phyloP scores from a whole-genome alignment of 192 early-diverging fungal genomes.

The Haplosporangium gracile region DNA sequence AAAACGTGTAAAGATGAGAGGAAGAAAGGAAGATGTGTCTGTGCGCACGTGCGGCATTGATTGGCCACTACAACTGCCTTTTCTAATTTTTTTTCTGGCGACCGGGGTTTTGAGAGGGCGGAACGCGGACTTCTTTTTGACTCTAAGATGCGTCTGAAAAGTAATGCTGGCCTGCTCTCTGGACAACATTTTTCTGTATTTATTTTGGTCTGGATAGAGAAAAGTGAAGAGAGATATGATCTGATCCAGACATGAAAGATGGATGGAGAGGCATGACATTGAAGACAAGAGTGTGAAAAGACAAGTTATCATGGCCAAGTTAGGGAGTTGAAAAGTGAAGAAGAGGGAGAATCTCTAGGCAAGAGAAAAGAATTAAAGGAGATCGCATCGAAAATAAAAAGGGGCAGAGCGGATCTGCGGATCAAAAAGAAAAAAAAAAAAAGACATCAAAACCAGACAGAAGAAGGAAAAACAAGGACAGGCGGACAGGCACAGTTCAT shows the following conservation, averaged over 20 bases:
- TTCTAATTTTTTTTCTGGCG: background rate
- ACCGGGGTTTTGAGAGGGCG: conserved; percentile 4
- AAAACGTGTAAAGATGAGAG: background rate
- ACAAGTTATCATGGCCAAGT: no score
- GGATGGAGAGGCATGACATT: no score
- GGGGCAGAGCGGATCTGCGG: background rate
- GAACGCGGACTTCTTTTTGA: background rate
- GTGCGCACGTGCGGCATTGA: conserved; percentile 25
- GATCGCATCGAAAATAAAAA: background rate
- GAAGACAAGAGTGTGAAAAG: no score
- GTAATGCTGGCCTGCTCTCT: background rate
- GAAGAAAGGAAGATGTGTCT: background rate
- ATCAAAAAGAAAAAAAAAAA: background rate
- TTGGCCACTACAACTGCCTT: background rate
- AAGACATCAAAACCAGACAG: background rate
- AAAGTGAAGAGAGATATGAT: background rate
- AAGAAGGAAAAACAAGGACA: conserved; percentile 5
- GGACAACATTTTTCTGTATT: background rate
- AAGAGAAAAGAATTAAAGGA: background rate
- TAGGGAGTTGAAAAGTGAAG: no score
- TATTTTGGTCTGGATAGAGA: background rate
- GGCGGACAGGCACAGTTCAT: conserved; percentile 9
- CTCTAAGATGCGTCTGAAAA: no score
- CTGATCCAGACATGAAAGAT: background rate
- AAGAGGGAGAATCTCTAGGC: no score